Percentiles rank a stretch among this genome's conserved stretches.
Evolutionary conservation across 805 yeast genomes (phyloP).

Genomic region (Priceomyces haplophilus): DNA sequence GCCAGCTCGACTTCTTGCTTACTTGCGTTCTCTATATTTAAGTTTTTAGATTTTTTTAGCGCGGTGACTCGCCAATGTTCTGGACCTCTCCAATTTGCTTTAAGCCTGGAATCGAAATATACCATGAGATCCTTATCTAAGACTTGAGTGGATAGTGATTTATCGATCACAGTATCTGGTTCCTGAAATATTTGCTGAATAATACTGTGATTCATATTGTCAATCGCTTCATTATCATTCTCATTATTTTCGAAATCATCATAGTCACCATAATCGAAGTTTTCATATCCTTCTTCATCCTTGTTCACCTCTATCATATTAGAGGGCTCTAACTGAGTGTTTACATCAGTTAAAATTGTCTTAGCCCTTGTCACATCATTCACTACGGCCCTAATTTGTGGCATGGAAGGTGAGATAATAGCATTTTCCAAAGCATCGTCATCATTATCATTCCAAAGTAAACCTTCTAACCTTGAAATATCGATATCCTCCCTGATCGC

Average conservation of each 20-base stretch:
- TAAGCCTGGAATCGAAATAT: conserved; percentile 73
- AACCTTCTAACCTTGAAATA: conserved; percentile 11
- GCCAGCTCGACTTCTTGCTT: background rate
- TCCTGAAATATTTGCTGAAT: conserved; percentile 6
- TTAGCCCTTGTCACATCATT: conserved; percentile 54
- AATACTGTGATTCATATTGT: conserved; percentile 7
- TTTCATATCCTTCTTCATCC: conserved; percentile 6
- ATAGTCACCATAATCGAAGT: conserved; percentile 24
- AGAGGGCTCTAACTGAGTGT: conserved; percentile 24
- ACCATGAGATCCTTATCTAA: conserved; percentile 65
- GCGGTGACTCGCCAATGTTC: conserved; percentile 86
- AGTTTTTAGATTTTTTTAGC: conserved; percentile 42
- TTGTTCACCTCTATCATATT: conserved; percentile 11
- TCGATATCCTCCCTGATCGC: conserved; percentile 10
- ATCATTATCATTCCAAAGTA: conserved; percentile 16
- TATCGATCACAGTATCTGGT: background rate
- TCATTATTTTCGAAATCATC: conserved; percentile 20
- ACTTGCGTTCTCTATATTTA: background rate
- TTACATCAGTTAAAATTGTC: conserved; percentile 37
- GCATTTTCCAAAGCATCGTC: conserved; percentile 19
- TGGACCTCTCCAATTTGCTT: conserved; percentile 80
- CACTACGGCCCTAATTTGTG: conserved; percentile 56
- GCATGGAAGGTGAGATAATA: conserved; percentile 70
- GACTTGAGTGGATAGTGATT: conserved; percentile 4
- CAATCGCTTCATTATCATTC: conserved; percentile 17